A percentile compares a stretch with the other conserved stretches of the same genome.
These are phyloP conservation scores for Lepraria neglecta DNA, from an alignment of 495 filamentous ascomycete genomes.

Conservation along the genomic window DNA sequence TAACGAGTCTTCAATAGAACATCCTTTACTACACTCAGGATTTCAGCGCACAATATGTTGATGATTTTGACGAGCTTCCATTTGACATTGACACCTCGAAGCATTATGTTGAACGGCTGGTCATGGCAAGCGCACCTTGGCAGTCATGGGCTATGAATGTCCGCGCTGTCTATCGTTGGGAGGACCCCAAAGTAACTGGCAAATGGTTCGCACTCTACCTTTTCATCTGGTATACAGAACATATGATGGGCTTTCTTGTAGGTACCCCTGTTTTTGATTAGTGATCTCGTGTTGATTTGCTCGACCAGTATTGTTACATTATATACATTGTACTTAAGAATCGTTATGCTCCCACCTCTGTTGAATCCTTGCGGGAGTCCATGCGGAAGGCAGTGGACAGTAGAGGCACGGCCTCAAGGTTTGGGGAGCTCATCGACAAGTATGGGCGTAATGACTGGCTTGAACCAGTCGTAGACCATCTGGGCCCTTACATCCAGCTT, in stretches of 20 bases:
- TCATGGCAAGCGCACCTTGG: conserved; percentile 41
- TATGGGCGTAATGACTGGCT: conserved; percentile 39
- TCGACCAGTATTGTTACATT: conserved; percentile 31
- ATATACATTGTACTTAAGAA: conserved; percentile 38
- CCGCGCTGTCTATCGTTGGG: conserved; percentile 42
- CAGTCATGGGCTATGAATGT: conserved; percentile 38
- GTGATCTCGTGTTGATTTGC: not conserved
- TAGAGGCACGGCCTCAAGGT: conserved; percentile 28
- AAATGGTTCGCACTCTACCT: conserved; percentile 35
- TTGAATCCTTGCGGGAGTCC: conserved; percentile 35
- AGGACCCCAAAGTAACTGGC: conserved; percentile 33
- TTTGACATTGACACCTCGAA: conserved; percentile 35
- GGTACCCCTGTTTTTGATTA: conserved; percentile 10
- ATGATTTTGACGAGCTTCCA: conserved; percentile 37
- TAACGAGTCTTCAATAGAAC: conserved; percentile 29
- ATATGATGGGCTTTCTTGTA: conserved; percentile 38
- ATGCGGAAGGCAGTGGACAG: conserved; percentile 32
- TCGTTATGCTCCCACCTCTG: conserved; percentile 31
- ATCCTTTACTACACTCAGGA: conserved; percentile 37
- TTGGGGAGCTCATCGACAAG: conserved; percentile 42
- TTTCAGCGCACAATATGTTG: conserved; percentile 41
- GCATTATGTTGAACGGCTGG: conserved; percentile 37
- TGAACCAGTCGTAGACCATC: conserved; percentile 33
- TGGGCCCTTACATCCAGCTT: conserved; percentile 38
- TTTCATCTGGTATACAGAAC: conserved; percentile 35